A percentile compares a stretch with the other conserved stretches of the same genome.
Evolutionary conservation across 176 grass and related monocot species (phyloP).

Genomic region (Coix lacrymajobi): DNA sequence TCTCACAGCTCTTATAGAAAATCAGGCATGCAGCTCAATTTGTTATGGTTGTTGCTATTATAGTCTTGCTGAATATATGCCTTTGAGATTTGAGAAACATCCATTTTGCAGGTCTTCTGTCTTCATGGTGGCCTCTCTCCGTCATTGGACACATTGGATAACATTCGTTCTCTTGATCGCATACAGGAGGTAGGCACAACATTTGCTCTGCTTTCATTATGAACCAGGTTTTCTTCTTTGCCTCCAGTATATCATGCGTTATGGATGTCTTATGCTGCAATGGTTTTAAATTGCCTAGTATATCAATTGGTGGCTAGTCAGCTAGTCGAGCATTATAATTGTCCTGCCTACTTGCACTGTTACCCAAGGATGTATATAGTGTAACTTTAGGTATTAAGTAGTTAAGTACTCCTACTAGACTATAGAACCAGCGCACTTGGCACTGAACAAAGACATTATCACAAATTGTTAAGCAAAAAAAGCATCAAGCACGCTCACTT

Average conservation of each 20-base stretch:
- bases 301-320: not conserved
- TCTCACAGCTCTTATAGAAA: slow-evolving; percentile 98
- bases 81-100: slow-evolving; percentile 8
- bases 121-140: slow-evolving; percentile 99
- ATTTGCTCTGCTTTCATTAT: not conserved
- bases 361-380: no score
- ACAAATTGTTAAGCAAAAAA: no score
- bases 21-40: slow-evolving; percentile 55
- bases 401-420: no score
- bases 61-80: slow-evolving; percentile 17
- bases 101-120: slow-evolving; percentile 71
- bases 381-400: no score
- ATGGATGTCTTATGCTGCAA: not conserved
- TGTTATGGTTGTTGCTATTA: not conserved
- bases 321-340: not conserved
- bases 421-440: no score
- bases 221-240: not conserved
- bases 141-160: slow-evolving; percentile 96
- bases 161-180: slow-evolving; percentile 92
- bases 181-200: slow-evolving; percentile 82
- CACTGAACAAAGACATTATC: no score
- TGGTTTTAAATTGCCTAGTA: not conserved
- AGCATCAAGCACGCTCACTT: no score
- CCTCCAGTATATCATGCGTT: not conserved
- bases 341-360: not conserved